Evolutionary conservation across 371 early-diverging fungal species (phyloP), one percentile per base, ranked within the genome.

Genomic region (Mortierella sp.): DNA sequence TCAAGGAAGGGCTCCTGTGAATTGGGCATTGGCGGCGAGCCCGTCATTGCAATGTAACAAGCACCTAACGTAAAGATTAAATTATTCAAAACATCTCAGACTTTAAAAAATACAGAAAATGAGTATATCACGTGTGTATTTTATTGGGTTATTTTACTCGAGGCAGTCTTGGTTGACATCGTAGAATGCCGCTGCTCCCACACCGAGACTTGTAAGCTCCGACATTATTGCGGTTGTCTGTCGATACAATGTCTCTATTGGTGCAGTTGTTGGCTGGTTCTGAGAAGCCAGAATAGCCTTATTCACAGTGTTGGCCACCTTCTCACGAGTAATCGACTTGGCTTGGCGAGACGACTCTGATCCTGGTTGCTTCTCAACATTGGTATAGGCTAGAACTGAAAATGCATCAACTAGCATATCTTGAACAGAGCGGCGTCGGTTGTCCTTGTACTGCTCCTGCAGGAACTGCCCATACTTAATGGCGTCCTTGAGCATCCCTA

Each of bases 311-410:
- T 88, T 87, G 8, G 94, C 96, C 20, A 95, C 87, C 28, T 88
- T 86, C 67, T 92, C 89, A 16, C 95, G 86, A 16, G 87, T 84
- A 39, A 93, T 78, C 49, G 93, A 83, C 66, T 89, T 88, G 0
- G 88, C 20, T 49, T 28, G 35, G 1, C 14, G 45, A 43, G 61
- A 51, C 9, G 3, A 20, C 47, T 28, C 52, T 39, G 71, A 28
- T 16, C 26, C 58, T 40, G 57, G 22, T 5, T 39, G 22, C n/a
- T 45, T 37, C 16, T 62, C 66, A 0, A 90, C 89, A 47, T 94
- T 90, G 6, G 89, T 83, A 70, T 97, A 96, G 1, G 96, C 96
- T 32, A 96, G 71, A 51, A 96, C 84, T 16, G 95, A 90, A 77
- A 95, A 96, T 6, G 91, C 87, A 64, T 94, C 92, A 39, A 77